phyloP scores from a whole-genome alignment of 768 basidiomycete species.

The Suillus fuscotomentosus region DNA sequence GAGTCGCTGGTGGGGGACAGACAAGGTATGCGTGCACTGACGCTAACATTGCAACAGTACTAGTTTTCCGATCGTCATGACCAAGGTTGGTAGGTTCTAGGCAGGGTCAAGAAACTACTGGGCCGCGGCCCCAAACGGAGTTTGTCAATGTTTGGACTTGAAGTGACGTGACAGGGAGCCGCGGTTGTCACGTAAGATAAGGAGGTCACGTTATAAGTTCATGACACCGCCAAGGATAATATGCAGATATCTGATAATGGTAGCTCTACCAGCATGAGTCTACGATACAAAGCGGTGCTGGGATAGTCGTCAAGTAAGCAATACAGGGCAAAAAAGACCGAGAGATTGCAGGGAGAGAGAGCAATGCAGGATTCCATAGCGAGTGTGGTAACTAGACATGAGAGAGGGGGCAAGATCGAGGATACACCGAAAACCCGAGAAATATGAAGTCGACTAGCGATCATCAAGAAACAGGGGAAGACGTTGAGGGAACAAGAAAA shows the following conservation, averaged over 20 bases:
- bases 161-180: neutral
- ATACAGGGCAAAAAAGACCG: conserved; percentile 20
- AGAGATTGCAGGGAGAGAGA: conserved; percentile 18
- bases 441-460: conserved; percentile 10
- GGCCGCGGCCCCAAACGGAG: neutral
- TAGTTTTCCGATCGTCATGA: neutral
- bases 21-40: neutral
- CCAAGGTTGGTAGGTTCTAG: neutral
- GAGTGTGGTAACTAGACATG: conserved; percentile 12
- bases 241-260: conserved; percentile 3
- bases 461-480: neutral
- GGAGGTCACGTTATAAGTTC: neutral
- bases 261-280: conserved; percentile 6
- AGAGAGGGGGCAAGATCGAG: conserved; percentile 17
- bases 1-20: neutral
- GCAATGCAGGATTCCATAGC: conserved; percentile 29
- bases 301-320: conserved; percentile 15
- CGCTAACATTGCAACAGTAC: neutral
- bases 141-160: neutral
- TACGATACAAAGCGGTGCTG: conserved; percentile 29
- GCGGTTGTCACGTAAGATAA: neutral
- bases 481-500: conserved; percentile 27
- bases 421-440: conserved; percentile 10
- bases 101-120: neutral
- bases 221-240: neutral